Evolutionary conservation across 1,139 yeast species (phyloP).

Genomic region (Magnusiomyces paraingens): DNA sequence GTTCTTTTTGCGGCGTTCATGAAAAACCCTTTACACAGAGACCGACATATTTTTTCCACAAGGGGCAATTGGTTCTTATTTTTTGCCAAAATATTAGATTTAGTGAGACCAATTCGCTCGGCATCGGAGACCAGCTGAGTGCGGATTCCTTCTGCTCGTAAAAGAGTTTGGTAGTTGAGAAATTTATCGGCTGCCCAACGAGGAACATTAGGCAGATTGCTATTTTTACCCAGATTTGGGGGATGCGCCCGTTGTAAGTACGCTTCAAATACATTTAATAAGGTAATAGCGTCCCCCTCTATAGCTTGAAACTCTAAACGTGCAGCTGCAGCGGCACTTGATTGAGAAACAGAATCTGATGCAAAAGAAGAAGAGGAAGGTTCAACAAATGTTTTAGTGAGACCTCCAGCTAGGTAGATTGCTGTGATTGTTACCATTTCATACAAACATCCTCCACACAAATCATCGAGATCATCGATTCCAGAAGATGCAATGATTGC

Average conservation of each 20-base stretch:
- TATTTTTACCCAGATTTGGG: neutral
- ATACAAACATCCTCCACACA: conserved; percentile 49
- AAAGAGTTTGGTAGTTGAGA: conserved; percentile 64
- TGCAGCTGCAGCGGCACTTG: conserved; percentile 50
- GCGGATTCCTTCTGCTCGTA: conserved; percentile 41
- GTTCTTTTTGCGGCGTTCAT: conserved; percentile 19
- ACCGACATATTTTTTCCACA: conserved; percentile 14
- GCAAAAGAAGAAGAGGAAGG: conserved; percentile 43
- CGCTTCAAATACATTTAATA: conserved; percentile 71
- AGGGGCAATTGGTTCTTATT: conserved; percentile 3
- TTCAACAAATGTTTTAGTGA: conserved; percentile 71
- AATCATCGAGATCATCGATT: neutral
- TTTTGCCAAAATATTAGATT: neutral
- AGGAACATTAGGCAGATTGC: neutral
- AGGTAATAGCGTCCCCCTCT: conserved; percentile 83
- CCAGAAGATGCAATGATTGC: neutral
- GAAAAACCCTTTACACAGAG: conserved; percentile 18
- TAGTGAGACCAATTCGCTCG: neutral
- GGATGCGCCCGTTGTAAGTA: conserved; percentile 35
- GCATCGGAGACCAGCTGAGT: conserved; percentile 10
- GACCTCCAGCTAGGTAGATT: conserved; percentile 61
- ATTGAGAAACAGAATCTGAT: conserved; percentile 44
- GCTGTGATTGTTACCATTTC: conserved; percentile 78
- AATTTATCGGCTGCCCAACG: conserved; percentile 76
- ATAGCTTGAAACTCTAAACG: conserved; percentile 64